Evolutionary conservation across 768 basidiomycete genomes (phyloP).

Genomic region (Leccinum variicolor): DNA sequence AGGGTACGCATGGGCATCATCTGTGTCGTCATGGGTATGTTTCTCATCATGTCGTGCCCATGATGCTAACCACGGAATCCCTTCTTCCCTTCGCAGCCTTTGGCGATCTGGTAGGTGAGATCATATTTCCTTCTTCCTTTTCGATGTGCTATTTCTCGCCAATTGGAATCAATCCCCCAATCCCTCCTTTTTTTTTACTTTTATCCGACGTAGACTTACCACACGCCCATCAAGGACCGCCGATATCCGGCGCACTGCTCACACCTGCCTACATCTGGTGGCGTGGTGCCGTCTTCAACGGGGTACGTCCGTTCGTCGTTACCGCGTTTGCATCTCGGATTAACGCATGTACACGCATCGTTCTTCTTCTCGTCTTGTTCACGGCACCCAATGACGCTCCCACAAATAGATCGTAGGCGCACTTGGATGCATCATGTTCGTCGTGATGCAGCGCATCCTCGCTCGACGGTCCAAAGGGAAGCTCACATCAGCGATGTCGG

Average conservation of each 20-base stretch:
- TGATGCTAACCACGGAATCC: background rate
- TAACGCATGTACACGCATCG: background rate
- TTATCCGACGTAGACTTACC: background rate
- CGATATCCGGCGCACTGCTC: conserved; percentile 56
- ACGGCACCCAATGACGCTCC: background rate
- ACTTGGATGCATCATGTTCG: conserved; percentile 25
- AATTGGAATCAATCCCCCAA: background rate
- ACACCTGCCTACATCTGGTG: conserved; percentile 54
- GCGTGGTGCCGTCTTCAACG: conserved; percentile 53
- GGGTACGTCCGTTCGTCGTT: conserved; percentile 25
- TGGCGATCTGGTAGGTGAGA: conserved; percentile 23
- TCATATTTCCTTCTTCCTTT: background rate
- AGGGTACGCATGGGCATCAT: conserved; percentile 47
- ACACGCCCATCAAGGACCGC: conserved; percentile 37
- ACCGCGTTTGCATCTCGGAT: background rate
- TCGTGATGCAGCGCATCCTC: conserved; percentile 26
- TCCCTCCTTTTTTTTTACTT: background rate
- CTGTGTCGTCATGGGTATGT: conserved; percentile 44
- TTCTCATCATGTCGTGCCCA: background rate
- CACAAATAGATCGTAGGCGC: conserved; percentile 17
- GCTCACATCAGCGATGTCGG: background rate
- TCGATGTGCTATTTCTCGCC: background rate
- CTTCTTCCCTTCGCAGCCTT: conserved; percentile 13
- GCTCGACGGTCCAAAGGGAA: conserved; percentile 2
- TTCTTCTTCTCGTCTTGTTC: background rate